Evolutionary conservation across 2,329 filamentous ascomycete genomes (phyloP).

Genomic region (Xylariales sp.): DNA sequence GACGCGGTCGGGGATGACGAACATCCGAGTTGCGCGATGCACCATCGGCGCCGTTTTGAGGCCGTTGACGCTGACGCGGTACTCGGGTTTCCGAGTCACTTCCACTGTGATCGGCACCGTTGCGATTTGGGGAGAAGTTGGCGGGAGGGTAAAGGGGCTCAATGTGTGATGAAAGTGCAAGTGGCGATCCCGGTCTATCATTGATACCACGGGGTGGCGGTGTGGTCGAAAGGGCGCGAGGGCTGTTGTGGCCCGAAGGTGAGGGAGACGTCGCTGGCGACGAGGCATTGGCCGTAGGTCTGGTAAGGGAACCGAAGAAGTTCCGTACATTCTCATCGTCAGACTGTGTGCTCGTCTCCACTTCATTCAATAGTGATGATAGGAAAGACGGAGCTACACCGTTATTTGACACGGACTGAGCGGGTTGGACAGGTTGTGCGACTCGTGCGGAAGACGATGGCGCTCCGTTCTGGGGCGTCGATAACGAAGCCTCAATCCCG

Average conservation of each 20-base stretch:
- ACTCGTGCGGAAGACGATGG: too few species aligned
- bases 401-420: conserved; percentile 18
- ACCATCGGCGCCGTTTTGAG: conserved; percentile 25
- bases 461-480: conserved; percentile 17
- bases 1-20: conserved; percentile 47
- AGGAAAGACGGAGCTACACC: conserved; percentile 67
- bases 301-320: conserved; percentile 30
- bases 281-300: conserved; percentile 34
- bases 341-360: conserved; percentile 61
- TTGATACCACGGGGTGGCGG: conserved; percentile 61
- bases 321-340: conserved; percentile 50
- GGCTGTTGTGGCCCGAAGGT: conserved; percentile 61
- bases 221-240: conserved; percentile 61
- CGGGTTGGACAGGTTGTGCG: conserved; percentile 13
- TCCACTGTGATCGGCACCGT: conserved; percentile 34
- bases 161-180: conserved; percentile 65
- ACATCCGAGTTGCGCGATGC: conserved; percentile 39
- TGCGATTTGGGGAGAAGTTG: conserved; percentile 62
- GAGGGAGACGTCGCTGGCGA: conserved; percentile 66
- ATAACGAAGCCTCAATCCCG: conserved; percentile 38
- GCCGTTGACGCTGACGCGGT: conserved; percentile 24
- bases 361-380: conserved; percentile 81
- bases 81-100: conserved; percentile 38
- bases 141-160: conserved; percentile 71
- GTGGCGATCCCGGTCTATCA: conserved; percentile 60